Evolutionary conservation across 1,284 basidiomycete species (phyloP).

Genomic region (Irpex sp.): DNA sequence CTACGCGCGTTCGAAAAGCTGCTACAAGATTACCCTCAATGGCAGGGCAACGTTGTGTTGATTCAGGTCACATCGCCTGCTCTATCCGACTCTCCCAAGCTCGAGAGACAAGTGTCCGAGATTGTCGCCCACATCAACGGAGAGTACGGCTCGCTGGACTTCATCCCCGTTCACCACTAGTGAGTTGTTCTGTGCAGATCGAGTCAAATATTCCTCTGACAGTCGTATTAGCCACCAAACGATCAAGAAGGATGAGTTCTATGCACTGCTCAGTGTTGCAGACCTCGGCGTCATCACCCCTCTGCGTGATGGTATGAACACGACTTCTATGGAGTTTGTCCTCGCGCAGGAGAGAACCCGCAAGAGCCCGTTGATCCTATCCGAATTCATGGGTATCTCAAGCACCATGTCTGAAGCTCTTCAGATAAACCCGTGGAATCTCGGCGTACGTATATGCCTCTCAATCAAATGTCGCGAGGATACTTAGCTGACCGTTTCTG

Average conservation of each 20-base stretch:
- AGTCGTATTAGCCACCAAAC: constrained; percentile 75
- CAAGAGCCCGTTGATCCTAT: constrained; percentile 85
- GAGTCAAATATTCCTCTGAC: not conserved
- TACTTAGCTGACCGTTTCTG: constrained; percentile 7
- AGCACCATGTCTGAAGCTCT: constrained; percentile 81
- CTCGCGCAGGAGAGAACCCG: constrained; percentile 85
- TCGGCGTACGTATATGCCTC: constrained; percentile 51
- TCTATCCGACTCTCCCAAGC: constrained; percentile 87
- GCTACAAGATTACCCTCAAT: constrained; percentile 90
- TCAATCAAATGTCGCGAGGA: not conserved
- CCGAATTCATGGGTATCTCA: constrained; percentile 97
- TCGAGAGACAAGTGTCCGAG: constrained; percentile 92
- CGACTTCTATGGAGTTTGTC: constrained; percentile 97
- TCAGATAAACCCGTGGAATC: constrained; percentile 86
- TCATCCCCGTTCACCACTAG: constrained; percentile 99
- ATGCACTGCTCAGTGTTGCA: constrained; percentile 91
- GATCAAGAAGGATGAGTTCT: constrained; percentile 97
- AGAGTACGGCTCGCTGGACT: constrained; percentile 91
- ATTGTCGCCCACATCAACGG: constrained; percentile 97
- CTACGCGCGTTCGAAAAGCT: constrained; percentile 96
- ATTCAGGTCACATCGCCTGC: constrained; percentile 94
- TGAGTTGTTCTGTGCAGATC: constrained; percentile 33
- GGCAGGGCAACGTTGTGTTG: constrained; percentile 87
- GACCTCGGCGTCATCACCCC: constrained; percentile 96
- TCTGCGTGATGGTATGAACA: constrained; percentile 98